These are phyloP conservation scores for Starmerella geochares DNA, from an alignment of 805 yeast species.

Conservation along the genomic window DNA sequence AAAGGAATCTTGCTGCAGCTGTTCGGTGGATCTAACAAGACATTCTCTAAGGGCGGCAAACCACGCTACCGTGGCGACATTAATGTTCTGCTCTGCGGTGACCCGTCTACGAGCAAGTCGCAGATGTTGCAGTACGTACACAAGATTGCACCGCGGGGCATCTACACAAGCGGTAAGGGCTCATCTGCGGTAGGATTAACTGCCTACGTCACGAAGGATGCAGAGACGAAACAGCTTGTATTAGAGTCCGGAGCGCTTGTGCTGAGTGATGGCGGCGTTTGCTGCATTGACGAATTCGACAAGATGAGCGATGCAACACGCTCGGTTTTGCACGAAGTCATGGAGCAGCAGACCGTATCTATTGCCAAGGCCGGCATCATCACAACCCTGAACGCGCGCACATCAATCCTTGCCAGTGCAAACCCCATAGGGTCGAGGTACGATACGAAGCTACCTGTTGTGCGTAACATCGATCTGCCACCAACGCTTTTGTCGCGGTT, in stretches of 20 bases:
- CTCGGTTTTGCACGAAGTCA: constrained; percentile 93
- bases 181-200: constrained; percentile 98
- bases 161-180: constrained; percentile 96
- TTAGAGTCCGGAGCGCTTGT: constrained; percentile 95
- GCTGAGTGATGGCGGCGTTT: constrained; percentile 92
- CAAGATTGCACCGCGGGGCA: constrained; percentile 95
- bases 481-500: constrained; percentile 93
- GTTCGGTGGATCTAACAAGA: constrained; percentile 91
- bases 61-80: constrained; percentile 88
- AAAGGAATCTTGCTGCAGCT: constrained; percentile 87
- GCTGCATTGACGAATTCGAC: constrained; percentile 98
- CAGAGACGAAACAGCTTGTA: constrained; percentile 86
- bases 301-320: constrained; percentile 92
- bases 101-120: constrained; percentile 95
- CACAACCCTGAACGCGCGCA: constrained; percentile 91
- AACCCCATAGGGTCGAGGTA: constrained; percentile 94
- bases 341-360: constrained; percentile 98
- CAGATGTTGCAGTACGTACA: constrained; percentile 91
- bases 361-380: constrained; percentile 98
- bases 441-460: constrained; percentile 89
- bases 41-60: constrained; percentile 73
- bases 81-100: constrained; percentile 87
- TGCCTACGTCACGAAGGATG: constrained; percentile 89
- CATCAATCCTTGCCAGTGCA: constrained; percentile 91
- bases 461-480: constrained; percentile 89